phyloP scores from a whole-genome alignment of 345 rosid genomes.

The Laguncularia racemosa region DNA sequence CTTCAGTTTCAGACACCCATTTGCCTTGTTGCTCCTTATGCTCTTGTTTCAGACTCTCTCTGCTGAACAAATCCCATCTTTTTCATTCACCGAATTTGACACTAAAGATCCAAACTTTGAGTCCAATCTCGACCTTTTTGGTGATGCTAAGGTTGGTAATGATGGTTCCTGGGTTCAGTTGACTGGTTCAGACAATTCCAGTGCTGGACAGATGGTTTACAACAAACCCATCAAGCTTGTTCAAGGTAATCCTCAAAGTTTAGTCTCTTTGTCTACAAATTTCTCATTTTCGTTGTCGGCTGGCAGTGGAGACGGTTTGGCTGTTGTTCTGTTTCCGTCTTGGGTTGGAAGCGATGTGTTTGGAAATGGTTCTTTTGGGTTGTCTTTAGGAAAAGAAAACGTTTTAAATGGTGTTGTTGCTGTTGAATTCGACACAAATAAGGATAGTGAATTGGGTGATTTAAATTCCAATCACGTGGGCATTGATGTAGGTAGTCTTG shows the following conservation, averaged over 20 bases:
- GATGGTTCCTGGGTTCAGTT: slow-evolving; percentile 55
- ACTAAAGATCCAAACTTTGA: slow-evolving; percentile 41
- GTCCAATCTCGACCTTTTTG: slow-evolving; percentile 45
- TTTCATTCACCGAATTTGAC: slow-evolving; percentile 36
- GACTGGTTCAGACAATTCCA: slow-evolving; percentile 32
- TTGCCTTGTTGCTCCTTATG: slow-evolving; percentile 19
- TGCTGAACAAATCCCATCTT: slow-evolving; percentile 37
- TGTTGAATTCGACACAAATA: slow-evolving; percentile 46
- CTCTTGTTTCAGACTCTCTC: slow-evolving; percentile 23
- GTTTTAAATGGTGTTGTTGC: slow-evolving; percentile 23
- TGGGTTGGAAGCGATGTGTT: slow-evolving; percentile 24
- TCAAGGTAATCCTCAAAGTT: slow-evolving; percentile 35
- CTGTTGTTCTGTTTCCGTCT: slow-evolving; percentile 55
- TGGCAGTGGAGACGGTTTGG: slow-evolving; percentile 47
- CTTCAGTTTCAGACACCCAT: not conserved
- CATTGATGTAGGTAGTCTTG: slow-evolving; percentile 44
- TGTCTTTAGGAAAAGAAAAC: slow-evolving; percentile 25
- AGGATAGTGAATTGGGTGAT: slow-evolving; percentile 27
- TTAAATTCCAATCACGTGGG: slow-evolving; percentile 44
- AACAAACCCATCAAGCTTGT: slow-evolving; percentile 60
- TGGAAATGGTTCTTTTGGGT: slow-evolving; percentile 37
- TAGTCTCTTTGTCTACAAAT: slow-evolving; percentile 49
- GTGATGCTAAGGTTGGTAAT: slow-evolving; percentile 47
- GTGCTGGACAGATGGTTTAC: slow-evolving; percentile 50
- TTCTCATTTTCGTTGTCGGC: slow-evolving; percentile 55